Evolutionary conservation across 2,329 filamentous ascomycete species (phyloP).

Genomic region (Davidsoniella virescens): DNA sequence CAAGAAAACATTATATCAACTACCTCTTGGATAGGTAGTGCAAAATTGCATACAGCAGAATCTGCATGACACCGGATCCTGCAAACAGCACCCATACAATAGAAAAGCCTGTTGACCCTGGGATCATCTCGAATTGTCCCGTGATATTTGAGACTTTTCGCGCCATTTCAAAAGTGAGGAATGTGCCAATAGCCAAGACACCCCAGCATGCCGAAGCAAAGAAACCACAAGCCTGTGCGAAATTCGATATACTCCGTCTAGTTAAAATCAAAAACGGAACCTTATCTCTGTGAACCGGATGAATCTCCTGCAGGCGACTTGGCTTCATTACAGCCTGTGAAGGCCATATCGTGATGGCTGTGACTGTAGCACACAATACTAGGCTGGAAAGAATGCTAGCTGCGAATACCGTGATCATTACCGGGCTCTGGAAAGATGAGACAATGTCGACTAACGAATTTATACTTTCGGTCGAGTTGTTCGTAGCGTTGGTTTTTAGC

Average conservation of each 20-base stretch:
- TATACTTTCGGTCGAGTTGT: background rate
- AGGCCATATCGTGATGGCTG: background rate
- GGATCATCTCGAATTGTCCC: background rate
- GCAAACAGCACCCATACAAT: conserved; percentile 1
- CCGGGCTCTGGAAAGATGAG: conserved; percentile 1
- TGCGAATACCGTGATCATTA: background rate
- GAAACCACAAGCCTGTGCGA: conserved; percentile 1
- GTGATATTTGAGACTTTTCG: conserved; percentile 1
- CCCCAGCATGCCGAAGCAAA: conserved; percentile 4
- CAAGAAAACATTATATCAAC: background rate
- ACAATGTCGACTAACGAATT: background rate
- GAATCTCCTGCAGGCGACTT: background rate
- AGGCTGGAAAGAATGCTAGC: background rate
- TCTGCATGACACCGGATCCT: conserved; percentile 2
- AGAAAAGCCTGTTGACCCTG: background rate
- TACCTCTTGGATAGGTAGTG: background rate
- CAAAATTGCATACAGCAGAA: conserved; percentile 2
- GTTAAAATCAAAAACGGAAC: conserved; percentile 4
- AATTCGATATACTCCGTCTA: background rate
- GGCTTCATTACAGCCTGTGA: background rate
- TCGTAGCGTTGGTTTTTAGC: background rate
- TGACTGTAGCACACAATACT: background rate
- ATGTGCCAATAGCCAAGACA: conserved; percentile 1
- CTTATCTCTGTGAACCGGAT: conserved; percentile 3
- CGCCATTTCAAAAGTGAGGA: background rate